A percentile compares a stretch with the other conserved stretches of the same genome.
These are phyloP conservation scores for Epithemia pelagica DNA, from an alignment of 108 stramenopile genomes.

Conservation along the genomic window DNA sequence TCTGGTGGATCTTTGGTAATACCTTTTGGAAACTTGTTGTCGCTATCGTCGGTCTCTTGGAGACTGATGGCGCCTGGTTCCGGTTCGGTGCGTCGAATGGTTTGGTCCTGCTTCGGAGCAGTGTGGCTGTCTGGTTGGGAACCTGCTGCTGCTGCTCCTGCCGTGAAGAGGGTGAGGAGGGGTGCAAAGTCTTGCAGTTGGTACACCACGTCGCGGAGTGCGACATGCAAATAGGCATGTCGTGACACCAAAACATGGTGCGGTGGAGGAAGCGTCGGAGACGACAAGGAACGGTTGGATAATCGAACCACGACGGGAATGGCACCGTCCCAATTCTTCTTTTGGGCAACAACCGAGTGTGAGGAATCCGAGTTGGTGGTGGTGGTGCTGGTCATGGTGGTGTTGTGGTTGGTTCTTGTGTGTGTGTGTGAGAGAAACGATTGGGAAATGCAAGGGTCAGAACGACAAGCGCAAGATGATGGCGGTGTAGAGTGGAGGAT, in stretches of 20 bases:
- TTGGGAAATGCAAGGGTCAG: no score
- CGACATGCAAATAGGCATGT: conserved; percentile 62
- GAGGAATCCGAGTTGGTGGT: no score
- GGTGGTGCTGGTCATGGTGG: no score
- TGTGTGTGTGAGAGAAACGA: no score
- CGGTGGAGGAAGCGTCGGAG: conserved; percentile 51
- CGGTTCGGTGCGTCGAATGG: conserved; percentile 24
- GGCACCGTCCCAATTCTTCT: conserved; percentile 47
- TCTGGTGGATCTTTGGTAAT: neutral
- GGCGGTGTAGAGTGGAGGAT: no score
- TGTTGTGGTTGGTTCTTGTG: no score
- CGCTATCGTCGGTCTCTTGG: conserved; percentile 5
- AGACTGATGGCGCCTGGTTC: conserved; percentile 9
- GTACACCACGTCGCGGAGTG: conserved; percentile 45
- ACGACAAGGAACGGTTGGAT: conserved; percentile 63
- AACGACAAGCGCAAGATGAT: no score
- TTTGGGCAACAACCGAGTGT: no score
- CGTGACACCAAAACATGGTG: conserved; percentile 61
- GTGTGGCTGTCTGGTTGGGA: no score
- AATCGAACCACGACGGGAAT: conserved; percentile 62
- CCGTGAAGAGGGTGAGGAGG: conserved; percentile 19
- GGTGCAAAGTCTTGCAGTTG: conserved; percentile 61
- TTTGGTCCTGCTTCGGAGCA: no score
- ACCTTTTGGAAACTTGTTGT: neutral
- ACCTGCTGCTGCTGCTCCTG: no score